phyloP scores from a whole-genome alignment of 768 basidiomycete species.

The Porpolomopsis calyptriformis region DNA sequence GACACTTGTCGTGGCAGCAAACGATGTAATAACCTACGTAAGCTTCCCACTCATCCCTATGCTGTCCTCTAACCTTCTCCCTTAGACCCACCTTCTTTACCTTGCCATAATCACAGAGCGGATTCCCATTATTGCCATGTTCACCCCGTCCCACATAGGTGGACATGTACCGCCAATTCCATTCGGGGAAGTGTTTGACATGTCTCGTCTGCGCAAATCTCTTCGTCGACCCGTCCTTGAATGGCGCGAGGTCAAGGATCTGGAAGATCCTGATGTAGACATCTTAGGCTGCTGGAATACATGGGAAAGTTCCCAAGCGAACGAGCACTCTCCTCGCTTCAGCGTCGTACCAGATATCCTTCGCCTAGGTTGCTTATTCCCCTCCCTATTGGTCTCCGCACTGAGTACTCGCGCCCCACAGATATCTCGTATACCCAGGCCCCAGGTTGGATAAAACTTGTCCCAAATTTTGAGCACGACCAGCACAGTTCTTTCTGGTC shows the following conservation, averaged over 20 bases:
- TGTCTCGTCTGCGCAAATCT: conserved; percentile 36
- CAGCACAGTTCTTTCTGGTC: conserved; percentile 36
- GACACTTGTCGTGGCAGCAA: conserved; percentile 33
- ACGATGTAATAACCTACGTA: conserved; percentile 70
- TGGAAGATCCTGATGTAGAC: conserved; percentile 28
- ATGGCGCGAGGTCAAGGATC: conserved; percentile 54
- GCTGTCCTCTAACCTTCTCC: background rate
- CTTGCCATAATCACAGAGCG: conserved; percentile 48
- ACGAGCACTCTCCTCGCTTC: conserved; percentile 28
- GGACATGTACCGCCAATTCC: conserved; percentile 37
- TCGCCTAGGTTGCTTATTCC: conserved; percentile 30
- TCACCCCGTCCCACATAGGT: conserved; percentile 48
- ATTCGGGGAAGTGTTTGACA: conserved; percentile 53
- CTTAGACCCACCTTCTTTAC: conserved; percentile 46
- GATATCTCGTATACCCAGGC: conserved; percentile 45
- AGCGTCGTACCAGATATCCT: conserved; percentile 28
- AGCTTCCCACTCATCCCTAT: conserved; percentile 10
- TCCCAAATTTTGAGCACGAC: conserved; percentile 36
- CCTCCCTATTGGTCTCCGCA: background rate
- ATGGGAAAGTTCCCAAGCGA: conserved; percentile 37
- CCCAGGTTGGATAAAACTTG: conserved; percentile 38
- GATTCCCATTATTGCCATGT: conserved; percentile 47
- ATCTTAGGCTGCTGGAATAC: conserved; percentile 49
- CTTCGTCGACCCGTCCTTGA: conserved; percentile 43
- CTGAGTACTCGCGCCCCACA: conserved; percentile 12